A percentile compares a stretch with the other conserved stretches of the same genome.
Evolutionary conservation across 1,284 basidiomycete species (phyloP).

Genomic region (Cryptococcus sp.): DNA sequence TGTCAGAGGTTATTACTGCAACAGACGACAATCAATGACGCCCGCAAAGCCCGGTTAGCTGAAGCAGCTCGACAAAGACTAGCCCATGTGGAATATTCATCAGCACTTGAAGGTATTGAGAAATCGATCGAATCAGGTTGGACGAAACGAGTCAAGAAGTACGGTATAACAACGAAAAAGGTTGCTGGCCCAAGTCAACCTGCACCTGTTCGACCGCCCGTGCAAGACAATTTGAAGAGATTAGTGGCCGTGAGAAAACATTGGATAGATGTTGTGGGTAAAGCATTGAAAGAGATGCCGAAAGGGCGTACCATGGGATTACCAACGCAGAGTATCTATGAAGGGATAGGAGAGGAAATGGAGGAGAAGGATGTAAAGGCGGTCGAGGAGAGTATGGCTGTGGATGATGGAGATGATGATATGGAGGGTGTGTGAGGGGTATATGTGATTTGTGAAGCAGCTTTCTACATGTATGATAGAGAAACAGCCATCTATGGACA

Average conservation of each 20-base stretch:
- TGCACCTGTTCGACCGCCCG: constrained; percentile 52
- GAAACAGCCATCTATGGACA: too few species aligned
- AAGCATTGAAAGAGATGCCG: constrained; percentile 60
- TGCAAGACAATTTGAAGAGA: constrained; percentile 66
- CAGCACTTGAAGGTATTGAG: constrained; percentile 73
- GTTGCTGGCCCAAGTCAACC: constrained; percentile 45
- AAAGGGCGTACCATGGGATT: constrained; percentile 67
- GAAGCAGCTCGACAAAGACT: constrained; percentile 79
- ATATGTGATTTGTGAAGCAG: not conserved
- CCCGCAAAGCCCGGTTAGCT: constrained; percentile 68
- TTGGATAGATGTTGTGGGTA: constrained; percentile 69
- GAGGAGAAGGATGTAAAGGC: constrained; percentile 40
- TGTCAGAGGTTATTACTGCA: constrained; percentile 75
- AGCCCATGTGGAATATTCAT: constrained; percentile 82
- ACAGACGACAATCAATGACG: constrained; percentile 75
- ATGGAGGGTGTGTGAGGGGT: not conserved
- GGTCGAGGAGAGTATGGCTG: constrained; percentile 39
- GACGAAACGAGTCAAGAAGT: constrained; percentile 48
- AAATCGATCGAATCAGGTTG: constrained; percentile 61
- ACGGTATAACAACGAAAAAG: constrained; percentile 62
- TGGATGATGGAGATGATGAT: constrained; percentile 31
- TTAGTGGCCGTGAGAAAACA: constrained; percentile 64
- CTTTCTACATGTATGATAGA: not conserved
- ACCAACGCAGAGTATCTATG: constrained; percentile 66
- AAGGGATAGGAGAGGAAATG: constrained; percentile 60